Evolutionary conservation across 495 filamentous ascomycete species (phyloP).

Genomic region (Hypoxylon cercidicola): DNA sequence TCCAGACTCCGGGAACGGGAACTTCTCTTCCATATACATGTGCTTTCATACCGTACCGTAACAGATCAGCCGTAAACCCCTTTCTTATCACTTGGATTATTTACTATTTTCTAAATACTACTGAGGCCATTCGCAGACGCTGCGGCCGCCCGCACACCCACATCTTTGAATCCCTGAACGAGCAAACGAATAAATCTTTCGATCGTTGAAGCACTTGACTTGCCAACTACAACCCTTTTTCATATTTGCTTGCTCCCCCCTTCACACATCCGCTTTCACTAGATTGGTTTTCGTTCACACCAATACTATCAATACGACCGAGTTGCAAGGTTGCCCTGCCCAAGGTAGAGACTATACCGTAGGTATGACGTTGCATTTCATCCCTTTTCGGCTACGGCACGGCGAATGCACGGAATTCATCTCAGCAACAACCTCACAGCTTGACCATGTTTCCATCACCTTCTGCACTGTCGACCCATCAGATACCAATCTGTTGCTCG

Average conservation of each 20-base stretch:
- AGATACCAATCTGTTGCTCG: slow-evolving; percentile 10
- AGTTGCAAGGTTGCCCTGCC: not conserved
- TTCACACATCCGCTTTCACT: too few relatives aligned
- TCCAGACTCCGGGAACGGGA: too few relatives aligned
- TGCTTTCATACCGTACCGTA: too few relatives aligned
- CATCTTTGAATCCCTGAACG: not conserved
- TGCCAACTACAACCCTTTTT: too few relatives aligned
- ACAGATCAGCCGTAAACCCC: too few relatives aligned
- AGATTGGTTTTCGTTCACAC: too few relatives aligned
- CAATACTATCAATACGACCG: not conserved
- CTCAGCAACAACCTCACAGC: slow-evolving; percentile 26
- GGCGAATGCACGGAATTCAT: slow-evolving; percentile 24
- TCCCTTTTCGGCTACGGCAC: slow-evolving; percentile 35
- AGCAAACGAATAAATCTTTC: not conserved
- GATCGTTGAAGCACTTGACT: too few relatives aligned
- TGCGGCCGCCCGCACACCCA: not conserved
- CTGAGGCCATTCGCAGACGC: not conserved
- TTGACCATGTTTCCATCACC: slow-evolving; percentile 23
- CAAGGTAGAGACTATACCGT: slow-evolving; percentile 5
- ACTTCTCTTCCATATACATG: too few relatives aligned
- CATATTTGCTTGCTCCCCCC: too few relatives aligned
- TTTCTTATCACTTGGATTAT: too few relatives aligned
- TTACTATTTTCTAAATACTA: not conserved
- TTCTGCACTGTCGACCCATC: slow-evolving; percentile 31
- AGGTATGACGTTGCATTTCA: slow-evolving; percentile 43